phyloP scores from a whole-genome alignment of 495 filamentous ascomycete genomes.

The Trichoderma virens region DNA sequence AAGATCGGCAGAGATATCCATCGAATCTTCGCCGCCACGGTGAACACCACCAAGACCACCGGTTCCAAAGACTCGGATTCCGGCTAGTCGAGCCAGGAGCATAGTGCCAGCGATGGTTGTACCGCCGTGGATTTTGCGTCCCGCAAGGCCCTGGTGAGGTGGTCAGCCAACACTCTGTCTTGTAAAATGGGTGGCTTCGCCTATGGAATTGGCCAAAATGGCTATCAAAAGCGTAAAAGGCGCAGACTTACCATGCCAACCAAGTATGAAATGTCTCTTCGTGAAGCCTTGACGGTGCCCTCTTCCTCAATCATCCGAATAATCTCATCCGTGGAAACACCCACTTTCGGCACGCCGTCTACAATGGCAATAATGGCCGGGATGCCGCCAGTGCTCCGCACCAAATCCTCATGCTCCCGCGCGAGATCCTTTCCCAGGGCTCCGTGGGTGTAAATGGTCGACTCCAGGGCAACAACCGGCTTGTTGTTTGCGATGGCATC shows the following conservation, averaged over 20 bases:
- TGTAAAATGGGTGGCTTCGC: no score
- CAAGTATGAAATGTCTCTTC: conserved; percentile 76
- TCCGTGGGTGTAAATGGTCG: conserved; percentile 70
- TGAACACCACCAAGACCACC: conserved; percentile 86
- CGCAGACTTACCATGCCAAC: conserved; percentile 60
- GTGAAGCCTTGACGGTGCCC: conserved; percentile 67
- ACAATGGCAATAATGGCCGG: conserved; percentile 90
- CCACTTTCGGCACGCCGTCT: conserved; percentile 73
- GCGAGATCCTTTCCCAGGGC: conserved; percentile 79
- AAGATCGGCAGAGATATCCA: conserved; percentile 93
- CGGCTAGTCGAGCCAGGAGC: conserved; percentile 78
- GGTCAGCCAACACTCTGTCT: neutral
- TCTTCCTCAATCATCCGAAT: conserved; percentile 60
- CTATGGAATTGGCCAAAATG: no score
- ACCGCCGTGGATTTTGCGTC: conserved; percentile 68
- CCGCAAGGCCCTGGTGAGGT: conserved; percentile 47
- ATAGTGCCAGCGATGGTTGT: conserved; percentile 92
- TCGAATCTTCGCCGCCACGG: conserved; percentile 70
- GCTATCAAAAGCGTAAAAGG: no score
- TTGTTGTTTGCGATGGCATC: conserved; percentile 62
- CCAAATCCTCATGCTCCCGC: conserved; percentile 73
- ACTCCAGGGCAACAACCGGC: conserved; percentile 87
- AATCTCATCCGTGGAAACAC: conserved; percentile 62
- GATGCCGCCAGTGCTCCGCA: conserved; percentile 73
- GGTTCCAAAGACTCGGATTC: conserved; percentile 89